Evolutionary conservation across 2,329 filamentous ascomycete genomes (phyloP).

Genomic region (Sporothrix brasiliensis): DNA sequence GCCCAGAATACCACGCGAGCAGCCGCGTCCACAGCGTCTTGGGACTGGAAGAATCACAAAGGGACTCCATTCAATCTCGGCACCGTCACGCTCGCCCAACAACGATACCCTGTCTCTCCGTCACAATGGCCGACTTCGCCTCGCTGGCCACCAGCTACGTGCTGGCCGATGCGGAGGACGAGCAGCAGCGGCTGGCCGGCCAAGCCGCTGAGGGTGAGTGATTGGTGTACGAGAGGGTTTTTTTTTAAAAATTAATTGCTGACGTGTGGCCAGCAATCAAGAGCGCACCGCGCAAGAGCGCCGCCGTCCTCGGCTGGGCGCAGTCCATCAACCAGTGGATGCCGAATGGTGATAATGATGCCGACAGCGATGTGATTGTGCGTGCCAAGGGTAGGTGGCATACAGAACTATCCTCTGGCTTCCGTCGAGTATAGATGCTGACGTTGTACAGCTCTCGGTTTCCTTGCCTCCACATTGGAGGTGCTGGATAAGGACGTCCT

Average conservation of each 20-base stretch:
- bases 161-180: constrained; percentile 37
- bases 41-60: constrained; percentile 14
- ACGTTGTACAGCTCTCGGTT: constrained; percentile 53
- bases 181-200: constrained; percentile 34
- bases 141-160: constrained; percentile 38
- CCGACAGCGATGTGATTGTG: constrained; percentile 53
- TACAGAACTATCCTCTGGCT: neutral
- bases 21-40: constrained; percentile 6
- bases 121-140: constrained; percentile 38
- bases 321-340: constrained; percentile 45
- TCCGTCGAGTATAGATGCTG: neutral
- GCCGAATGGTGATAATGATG: constrained; percentile 36
- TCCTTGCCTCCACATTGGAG: constrained; percentile 57
- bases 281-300: constrained; percentile 35
- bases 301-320: constrained; percentile 38
- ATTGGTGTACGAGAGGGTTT: no score
- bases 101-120: neutral
- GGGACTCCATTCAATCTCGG: neutral
- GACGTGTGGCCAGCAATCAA: constrained; percentile 33
- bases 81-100: neutral
- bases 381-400: constrained; percentile 52
- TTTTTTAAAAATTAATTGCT: neutral
- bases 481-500: constrained; percentile 52
- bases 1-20: constrained; percentile 12
- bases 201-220: constrained; percentile 36